Base-by-base conservation (phyloP, 345 rosid species). In the Lagerstroemia speciosa region DNA sequence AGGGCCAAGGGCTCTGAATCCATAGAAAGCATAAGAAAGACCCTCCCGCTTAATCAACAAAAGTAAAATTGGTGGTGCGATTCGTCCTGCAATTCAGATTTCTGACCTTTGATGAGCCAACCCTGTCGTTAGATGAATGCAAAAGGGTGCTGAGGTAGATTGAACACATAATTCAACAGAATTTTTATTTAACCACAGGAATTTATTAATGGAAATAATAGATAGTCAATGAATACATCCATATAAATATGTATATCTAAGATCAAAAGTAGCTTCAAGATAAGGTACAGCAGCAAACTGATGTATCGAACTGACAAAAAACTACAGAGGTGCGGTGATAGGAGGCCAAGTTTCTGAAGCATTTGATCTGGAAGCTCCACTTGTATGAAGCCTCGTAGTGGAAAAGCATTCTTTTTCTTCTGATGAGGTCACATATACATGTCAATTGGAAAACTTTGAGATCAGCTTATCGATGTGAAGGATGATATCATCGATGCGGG, bases 391-490 rank as follows among this genome's bases (percentile, higher is more conserved):
- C 65, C 68, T 66, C 71, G 20, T 50, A 52, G 71, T 46, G 41
- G n/a, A 58, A 52, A 65, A 46, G 19, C 31, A 38, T n/a, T n/a
- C 40, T 24, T 14, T 22, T 40, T 58, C 63, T 58, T 30, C 63
- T 27, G 20, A 12, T 58, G 63, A 53, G 3, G 34, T 50, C 74
- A 43, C n/a, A 22, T 65, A 12, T 61, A 32, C 69, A 33, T 41
- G 19, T 73, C 71, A 60, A 50, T 69, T 64, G 46, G 91, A 82
- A 78, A 86, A 92, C 80, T 94, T 94, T 8, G 91, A 69, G 75
- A 92, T 84, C 85, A 94, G 80, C 78, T 92, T 94, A 81, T 94
- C 99, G 2, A 94, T 97, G 16, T 92, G 99, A 75, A 94, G 85
- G 72, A 94, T 81, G 57, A 94, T 85, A 73, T 94, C 99, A 16